These are phyloP conservation scores for Coniophora puteana DNA, from an alignment of 1,284 basidiomycete species.

Conservation along the genomic window DNA sequence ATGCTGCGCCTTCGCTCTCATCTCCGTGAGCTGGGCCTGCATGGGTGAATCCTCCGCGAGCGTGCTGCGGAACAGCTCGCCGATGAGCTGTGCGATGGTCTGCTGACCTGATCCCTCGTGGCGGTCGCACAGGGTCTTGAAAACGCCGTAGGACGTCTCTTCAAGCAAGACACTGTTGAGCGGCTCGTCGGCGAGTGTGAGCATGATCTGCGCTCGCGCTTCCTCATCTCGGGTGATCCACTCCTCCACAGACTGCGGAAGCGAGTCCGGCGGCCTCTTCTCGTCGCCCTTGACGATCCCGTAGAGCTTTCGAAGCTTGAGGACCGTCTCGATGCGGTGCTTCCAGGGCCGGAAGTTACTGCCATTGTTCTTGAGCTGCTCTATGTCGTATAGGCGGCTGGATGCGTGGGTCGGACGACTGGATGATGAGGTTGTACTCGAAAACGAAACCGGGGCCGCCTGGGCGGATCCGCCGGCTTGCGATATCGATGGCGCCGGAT, in stretches of 20 bases:
- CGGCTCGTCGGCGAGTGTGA: background rate
- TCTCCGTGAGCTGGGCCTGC: constrained; percentile 2
- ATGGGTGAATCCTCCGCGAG: background rate
- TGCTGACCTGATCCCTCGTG: background rate
- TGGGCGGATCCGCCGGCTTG: too few relatives aligned
- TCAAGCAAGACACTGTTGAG: background rate
- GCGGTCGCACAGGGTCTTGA: background rate
- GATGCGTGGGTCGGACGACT: too few relatives aligned
- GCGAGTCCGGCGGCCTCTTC: background rate
- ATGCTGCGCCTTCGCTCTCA: too few relatives aligned
- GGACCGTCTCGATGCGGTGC: background rate
- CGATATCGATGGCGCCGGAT: too few relatives aligned
- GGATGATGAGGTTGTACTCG: too few relatives aligned
- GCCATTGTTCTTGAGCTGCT: background rate
- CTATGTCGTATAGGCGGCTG: too few relatives aligned
- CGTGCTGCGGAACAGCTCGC: background rate
- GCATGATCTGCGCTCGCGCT: constrained; percentile 3
- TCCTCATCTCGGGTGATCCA: constrained; percentile 2
- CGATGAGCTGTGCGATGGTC: background rate
- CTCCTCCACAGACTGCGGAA: background rate
- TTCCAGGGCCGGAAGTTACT: constrained; percentile 6
- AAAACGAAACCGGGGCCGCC: too few relatives aligned
- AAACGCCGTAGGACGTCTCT: background rate
- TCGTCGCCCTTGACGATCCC: background rate
- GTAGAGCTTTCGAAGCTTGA: background rate